phyloP scores from a whole-genome alignment of 495 filamentous ascomycete species.

The Talaromyces thailandensis region DNA sequence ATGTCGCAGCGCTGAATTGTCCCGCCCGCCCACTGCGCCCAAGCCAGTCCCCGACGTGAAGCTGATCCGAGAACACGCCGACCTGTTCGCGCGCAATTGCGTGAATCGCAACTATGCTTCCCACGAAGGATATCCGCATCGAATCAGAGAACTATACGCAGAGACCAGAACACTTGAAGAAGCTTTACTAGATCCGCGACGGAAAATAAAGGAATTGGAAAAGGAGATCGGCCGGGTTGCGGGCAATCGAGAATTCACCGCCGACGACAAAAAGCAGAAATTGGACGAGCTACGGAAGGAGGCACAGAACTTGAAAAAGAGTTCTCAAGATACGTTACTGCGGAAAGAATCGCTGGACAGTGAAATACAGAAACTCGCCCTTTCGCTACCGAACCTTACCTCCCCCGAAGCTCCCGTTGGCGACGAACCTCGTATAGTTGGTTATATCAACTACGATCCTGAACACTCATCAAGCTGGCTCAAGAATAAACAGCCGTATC shows the following conservation, averaged over 20 bases:
- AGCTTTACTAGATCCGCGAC: slow-evolving; percentile 26
- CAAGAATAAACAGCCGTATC: slow-evolving; percentile 38
- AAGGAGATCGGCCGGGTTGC: slow-evolving; percentile 30
- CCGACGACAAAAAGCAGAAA: slow-evolving; percentile 10
- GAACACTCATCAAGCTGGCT: slow-evolving; percentile 36
- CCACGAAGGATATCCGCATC: slow-evolving; percentile 53
- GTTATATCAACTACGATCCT: slow-evolving; percentile 70
- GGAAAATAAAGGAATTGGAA: slow-evolving; percentile 33
- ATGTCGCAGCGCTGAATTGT: slow-evolving; percentile 18
- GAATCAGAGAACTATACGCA: slow-evolving; percentile 61
- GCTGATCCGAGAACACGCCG: slow-evolving; percentile 75
- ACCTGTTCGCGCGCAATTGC: slow-evolving; percentile 74
- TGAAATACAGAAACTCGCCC: slow-evolving; percentile 66
- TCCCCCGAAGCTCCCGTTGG: slow-evolving; percentile 67
- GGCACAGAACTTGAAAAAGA: slow-evolving; percentile 58
- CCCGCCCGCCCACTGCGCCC: slow-evolving; percentile 63
- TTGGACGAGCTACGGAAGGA: slow-evolving; percentile 42
- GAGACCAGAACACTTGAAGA: slow-evolving; percentile 46
- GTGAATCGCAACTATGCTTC: slow-evolving; percentile 72
- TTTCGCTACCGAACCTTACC: slow-evolving; percentile 81
- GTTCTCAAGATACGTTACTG: slow-evolving; percentile 49
- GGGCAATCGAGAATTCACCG: background rate
- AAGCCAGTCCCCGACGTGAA: slow-evolving; percentile 75
- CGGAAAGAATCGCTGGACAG: slow-evolving; percentile 49
- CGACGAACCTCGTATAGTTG: slow-evolving; percentile 44